Evolutionary conservation across 148 eudicot genomes (phyloP), one percentile per base, ranked within the genome.

Genomic region (Vaccinium vitisidaea): DNA sequence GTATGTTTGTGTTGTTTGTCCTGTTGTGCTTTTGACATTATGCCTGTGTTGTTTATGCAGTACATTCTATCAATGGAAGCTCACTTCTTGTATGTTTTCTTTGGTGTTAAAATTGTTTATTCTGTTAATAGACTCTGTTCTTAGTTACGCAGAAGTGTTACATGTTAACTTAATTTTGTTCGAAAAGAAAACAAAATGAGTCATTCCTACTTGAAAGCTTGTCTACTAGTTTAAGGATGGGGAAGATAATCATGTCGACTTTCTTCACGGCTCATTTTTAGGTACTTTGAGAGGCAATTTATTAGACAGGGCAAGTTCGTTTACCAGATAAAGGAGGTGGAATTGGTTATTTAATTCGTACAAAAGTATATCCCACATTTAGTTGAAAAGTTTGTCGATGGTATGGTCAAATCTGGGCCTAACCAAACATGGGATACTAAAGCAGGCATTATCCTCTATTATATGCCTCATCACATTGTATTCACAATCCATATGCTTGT

Each of bases 31-130:
- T 13, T 13, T 69, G 43, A 30, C 16, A 12, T 69, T 30, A 13
- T 30, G 74, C 18, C 18, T 30, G 36, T 25, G 39, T 12, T 25
- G 74, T 69, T 69, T 69, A 5, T 27, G 43, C 39, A 13, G 14
- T 14, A 32, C 74, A 30, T 69, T 27, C 43, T 69, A 13, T 69
- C 32, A 69, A 27, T 69, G 36, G 43, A 69, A 69, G 43, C 74
- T 48, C 75, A 18, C 79, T 70, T 82, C 18, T 55, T 73, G 27
- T 54, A 73, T 74, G 79, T 71, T 32, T 13, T 54, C 75, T 69
- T 69, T 36, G 43, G 12, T 6, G 69, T 83, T 30, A 32, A 15
- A 27, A 15, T 30, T 63, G 12, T 25, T 63, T 25, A 8, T 63
- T 63, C 12, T 21, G 27, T 63, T 9, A n/a, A 63, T 8, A 21